These are phyloP conservation scores for Stenogyne calaminthoides DNA, from an alignment of 305 asterid genomes.

Conservation along the genomic window DNA sequence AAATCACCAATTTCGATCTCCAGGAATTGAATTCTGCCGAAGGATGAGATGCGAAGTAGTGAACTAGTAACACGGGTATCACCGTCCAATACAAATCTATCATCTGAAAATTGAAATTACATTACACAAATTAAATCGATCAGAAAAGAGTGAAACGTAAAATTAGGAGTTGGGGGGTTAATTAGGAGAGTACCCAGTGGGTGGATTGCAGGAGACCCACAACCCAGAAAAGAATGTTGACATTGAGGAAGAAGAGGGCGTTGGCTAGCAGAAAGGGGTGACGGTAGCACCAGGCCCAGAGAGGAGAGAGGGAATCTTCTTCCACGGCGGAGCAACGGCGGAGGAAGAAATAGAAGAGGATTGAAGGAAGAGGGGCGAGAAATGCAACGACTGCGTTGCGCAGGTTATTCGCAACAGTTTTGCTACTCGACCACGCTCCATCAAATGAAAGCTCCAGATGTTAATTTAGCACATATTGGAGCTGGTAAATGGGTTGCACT, in stretches of 20 bases:
- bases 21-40: constrained; percentile 46
- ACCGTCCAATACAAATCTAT: constrained; percentile 93
- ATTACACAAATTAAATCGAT: background rate
- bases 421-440: constrained; percentile 27
- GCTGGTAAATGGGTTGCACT: too few species aligned
- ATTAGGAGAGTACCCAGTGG: constrained; percentile 85
- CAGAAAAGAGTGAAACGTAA: background rate
- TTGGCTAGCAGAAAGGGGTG: constrained; percentile 76
- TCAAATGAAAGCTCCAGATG: too few species aligned
- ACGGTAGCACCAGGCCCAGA: constrained; percentile 72
- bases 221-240: constrained; percentile 73
- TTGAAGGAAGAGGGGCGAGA: constrained; percentile 74
- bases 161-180: background rate
- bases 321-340: constrained; percentile 42
- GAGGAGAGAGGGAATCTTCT: constrained; percentile 38
- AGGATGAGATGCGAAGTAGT: constrained; percentile 72
- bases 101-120: constrained; percentile 65
- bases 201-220: constrained; percentile 71
- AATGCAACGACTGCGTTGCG: constrained; percentile 64
- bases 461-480: too few species aligned
- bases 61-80: constrained; percentile 71
- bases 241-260: constrained; percentile 72
- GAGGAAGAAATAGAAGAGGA: constrained; percentile 78
- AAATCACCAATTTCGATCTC: constrained; percentile 66
- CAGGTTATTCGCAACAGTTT: constrained; percentile 39